Base-by-base conservation (phyloP, 1,284 basidiomycete genomes). In the Naganishia liquefaciens region DNA sequence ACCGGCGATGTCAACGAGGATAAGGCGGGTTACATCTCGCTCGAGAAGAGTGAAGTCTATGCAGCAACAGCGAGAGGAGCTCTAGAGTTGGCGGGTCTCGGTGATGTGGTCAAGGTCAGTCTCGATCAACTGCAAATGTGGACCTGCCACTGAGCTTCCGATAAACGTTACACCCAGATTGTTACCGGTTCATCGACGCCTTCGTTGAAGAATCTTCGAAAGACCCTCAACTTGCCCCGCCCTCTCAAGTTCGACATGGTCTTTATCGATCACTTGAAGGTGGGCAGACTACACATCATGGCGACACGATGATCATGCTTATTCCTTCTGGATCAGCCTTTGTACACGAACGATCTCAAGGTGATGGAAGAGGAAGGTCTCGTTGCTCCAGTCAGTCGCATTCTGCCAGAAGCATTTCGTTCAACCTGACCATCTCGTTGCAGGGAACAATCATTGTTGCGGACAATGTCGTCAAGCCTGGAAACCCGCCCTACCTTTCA, bases 381-480 rank as follows among this genome's bases (percentile, higher is more conserved):
- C 6, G 68, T 76, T 27, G 75, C 72, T 27, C 72, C 71, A 2
- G 74, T 74, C 46, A 68, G 73, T 70, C 19, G 30, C 19, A 37
- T 7, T 37, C 33, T 9, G 9, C 33, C 33, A 2, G 2, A 13
- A 37, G 13, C 13, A 7, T 7, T 37, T 5, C 17, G 19, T 19
- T 39, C 5, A 27, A 43, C 9, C 28, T 51, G 51, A 23, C 13
- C 9, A 27, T 33, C 1, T 3, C 27, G 9, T 40, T 19, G 2
- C 37, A 74, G 73, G 74, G 73, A 13, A 75, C 74, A 17, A 64
- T 71, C 54, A 64, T 74, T 13, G 71, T 75, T 21, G 74, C 74
- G 28, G 74, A 75, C 66, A 76, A 76, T 63, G 74, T 76, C 21
- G 72, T 76, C 58, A 73, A 75, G 54, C 74, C 74, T 23, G 74